Evolutionary conservation across 768 basidiomycete genomes (phyloP).

Genomic region (Kondoa subrosea): DNA sequence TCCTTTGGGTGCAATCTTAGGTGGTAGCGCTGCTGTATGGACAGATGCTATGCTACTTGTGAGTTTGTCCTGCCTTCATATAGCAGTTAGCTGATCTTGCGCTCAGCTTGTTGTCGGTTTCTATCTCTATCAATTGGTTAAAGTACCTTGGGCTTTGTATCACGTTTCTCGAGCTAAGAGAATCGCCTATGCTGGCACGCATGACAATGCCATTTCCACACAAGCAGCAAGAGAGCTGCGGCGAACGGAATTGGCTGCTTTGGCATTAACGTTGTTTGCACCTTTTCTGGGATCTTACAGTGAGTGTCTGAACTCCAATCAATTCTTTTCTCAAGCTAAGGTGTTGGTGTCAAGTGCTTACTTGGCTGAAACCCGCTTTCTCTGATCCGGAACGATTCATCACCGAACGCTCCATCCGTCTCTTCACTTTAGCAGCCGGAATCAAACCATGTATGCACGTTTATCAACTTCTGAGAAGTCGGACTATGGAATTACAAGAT

Average conservation of each 20-base stretch:
- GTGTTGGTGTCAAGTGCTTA: constrained; percentile 13
- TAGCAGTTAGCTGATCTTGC: background rate
- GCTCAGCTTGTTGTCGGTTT: constrained; percentile 23
- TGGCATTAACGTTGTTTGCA: constrained; percentile 23
- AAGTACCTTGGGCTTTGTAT: constrained; percentile 31
- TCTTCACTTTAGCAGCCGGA: constrained; percentile 26
- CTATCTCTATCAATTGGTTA: constrained; percentile 29
- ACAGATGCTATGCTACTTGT: constrained; percentile 27
- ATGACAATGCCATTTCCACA: constrained; percentile 12
- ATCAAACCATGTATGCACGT: constrained; percentile 27
- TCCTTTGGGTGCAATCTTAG: constrained; percentile 24
- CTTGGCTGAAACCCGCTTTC: constrained; percentile 19
- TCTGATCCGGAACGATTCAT: constrained; percentile 28
- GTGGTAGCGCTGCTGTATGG: constrained; percentile 26
- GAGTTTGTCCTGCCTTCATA: background rate
- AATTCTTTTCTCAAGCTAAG: background rate
- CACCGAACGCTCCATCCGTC: constrained; percentile 25
- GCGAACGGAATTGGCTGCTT: constrained; percentile 22
- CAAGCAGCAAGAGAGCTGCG: constrained; percentile 19
- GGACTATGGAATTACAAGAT: constrained; percentile 24
- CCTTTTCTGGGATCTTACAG: constrained; percentile 21
- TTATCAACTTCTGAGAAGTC: constrained; percentile 20
- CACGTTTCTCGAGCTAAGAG: constrained; percentile 25
- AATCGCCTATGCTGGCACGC: constrained; percentile 15
- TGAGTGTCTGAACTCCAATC: background rate